phyloP scores from a whole-genome alignment of 106 monocot genomes.

The Iris macrosiphon region DNA sequence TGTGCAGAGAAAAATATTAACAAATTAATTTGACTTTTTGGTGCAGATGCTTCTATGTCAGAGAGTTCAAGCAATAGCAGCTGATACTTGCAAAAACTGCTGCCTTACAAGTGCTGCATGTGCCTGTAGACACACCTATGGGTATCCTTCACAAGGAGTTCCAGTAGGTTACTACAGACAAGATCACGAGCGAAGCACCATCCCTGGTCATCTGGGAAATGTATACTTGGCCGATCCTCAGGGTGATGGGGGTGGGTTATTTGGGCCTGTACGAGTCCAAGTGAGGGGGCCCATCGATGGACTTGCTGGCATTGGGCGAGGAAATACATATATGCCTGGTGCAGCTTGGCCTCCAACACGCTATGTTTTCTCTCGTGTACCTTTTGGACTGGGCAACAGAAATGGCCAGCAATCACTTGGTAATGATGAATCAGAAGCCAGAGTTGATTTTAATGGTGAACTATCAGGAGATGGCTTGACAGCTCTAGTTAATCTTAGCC shows the following conservation, averaged over 20 bases:
- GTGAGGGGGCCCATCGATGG: slow-evolving; percentile 86
- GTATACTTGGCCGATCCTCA: slow-evolving; percentile 68
- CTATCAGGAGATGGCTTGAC: slow-evolving; percentile 90
- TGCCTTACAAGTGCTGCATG: slow-evolving; percentile 69
- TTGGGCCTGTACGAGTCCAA: slow-evolving; percentile 68
- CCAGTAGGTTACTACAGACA: slow-evolving; percentile 46
- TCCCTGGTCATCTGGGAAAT: slow-evolving; percentile 44
- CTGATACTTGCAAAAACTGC: slow-evolving; percentile 86
- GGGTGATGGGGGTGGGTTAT: slow-evolving; percentile 56
- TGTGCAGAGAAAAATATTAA: too few relatives aligned
- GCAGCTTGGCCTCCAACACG: slow-evolving; percentile 89
- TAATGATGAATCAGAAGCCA: slow-evolving; percentile 83
- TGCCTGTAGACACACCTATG: slow-evolving; percentile 83
- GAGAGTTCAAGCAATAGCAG: slow-evolving; percentile 78
- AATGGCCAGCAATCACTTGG: slow-evolving; percentile 69
- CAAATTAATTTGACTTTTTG: background rate
- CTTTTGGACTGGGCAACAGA: slow-evolving; percentile 70
- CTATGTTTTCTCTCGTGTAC: slow-evolving; percentile 90
- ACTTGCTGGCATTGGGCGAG: slow-evolving; percentile 93
- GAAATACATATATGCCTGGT: slow-evolving; percentile 54
- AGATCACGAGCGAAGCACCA: slow-evolving; percentile 56
- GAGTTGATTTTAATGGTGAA: slow-evolving; percentile 64
- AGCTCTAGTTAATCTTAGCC: slow-evolving; percentile 76
- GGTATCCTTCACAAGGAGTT: slow-evolving; percentile 52
- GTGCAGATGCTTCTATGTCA: slow-evolving; percentile 91